A percentile compares a stretch with the other conserved stretches of the same genome.
Evolutionary conservation across 306 rosid species (phyloP).

Genomic region (Citrullus amarus): DNA sequence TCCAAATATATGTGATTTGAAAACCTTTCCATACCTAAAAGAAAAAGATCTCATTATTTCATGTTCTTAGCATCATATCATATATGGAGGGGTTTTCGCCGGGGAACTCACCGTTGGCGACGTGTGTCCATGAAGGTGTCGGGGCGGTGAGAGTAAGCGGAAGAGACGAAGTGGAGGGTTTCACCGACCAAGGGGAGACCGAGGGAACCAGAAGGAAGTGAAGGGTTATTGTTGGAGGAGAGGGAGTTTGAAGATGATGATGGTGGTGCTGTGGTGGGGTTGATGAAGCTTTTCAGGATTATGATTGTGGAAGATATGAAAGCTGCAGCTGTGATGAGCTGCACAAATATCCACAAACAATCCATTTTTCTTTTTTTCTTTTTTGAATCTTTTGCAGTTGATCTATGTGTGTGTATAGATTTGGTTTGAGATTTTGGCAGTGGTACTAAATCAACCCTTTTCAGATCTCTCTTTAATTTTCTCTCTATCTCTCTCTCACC

Average conservation of each 20-base stretch:
- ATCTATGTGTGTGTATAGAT: not conserved
- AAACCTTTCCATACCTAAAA: conserved; percentile 59
- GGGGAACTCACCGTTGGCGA: not conserved
- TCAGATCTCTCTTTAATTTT: no score
- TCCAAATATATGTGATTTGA: conserved; percentile 83
- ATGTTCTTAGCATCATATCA: not conserved
- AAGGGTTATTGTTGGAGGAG: not conserved
- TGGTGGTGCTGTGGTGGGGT: not conserved
- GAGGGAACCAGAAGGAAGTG: conserved; percentile 56
- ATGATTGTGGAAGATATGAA: conserved; percentile 4
- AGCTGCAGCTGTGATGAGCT: conserved; percentile 4
- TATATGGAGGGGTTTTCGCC: no score
- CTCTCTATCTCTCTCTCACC: not conserved
- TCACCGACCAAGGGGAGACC: conserved; percentile 82
- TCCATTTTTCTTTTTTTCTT: not conserved
- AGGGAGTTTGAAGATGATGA: not conserved
- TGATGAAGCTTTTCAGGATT: not conserved
- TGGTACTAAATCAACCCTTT: not conserved
- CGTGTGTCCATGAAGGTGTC: conserved; percentile 77
- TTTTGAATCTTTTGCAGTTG: not conserved
- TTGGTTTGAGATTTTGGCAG: not conserved
- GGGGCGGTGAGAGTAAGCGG: conserved; percentile 71
- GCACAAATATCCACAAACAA: not conserved
- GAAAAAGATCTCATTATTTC: not conserved
- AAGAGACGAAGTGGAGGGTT: conserved; percentile 66